phyloP scores from a whole-genome alignment of 2,329 filamentous ascomycete species.

The Penicillium brevicompactum region DNA sequence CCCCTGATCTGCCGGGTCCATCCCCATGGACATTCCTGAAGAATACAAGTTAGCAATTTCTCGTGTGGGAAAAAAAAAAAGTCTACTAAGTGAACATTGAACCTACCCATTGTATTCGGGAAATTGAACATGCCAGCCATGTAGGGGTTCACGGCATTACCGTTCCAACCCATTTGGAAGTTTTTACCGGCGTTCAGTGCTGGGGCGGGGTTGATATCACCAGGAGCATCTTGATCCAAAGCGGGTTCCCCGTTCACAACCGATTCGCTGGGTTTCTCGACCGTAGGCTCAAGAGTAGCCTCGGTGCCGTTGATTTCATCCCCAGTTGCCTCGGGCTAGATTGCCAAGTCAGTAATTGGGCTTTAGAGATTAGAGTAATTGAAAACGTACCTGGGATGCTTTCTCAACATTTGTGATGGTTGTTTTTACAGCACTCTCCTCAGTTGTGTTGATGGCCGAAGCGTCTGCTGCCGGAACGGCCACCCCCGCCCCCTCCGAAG shows the following conservation, averaged over 20 bases:
- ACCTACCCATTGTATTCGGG: conserved; percentile 89
- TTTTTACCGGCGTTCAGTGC: conserved; percentile 51
- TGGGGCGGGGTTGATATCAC: conserved; percentile 27
- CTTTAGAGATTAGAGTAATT: neutral
- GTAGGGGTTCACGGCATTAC: conserved; percentile 67
- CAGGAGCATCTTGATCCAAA: neutral
- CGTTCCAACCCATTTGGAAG: conserved; percentile 65
- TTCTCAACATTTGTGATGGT: conserved; percentile 8
- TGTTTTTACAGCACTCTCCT: conserved; percentile 7
- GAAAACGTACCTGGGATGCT: conserved; percentile 20
- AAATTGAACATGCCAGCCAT: conserved; percentile 57
- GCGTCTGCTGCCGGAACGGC: conserved; percentile 3
- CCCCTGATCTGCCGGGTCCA: conserved; percentile 64
- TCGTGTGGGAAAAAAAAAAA: neutral
- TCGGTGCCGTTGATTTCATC: conserved; percentile 10
- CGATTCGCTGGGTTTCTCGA: conserved; percentile 11
- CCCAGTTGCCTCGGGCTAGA: conserved; percentile 18
- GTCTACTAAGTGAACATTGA: neutral
- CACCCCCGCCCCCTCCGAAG: neutral
- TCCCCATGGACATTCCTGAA: conserved; percentile 77
- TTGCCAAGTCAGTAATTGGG: neutral
- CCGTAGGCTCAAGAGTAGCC: conserved; percentile 10
- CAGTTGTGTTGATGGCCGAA: conserved; percentile 3
- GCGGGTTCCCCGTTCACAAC: neutral
- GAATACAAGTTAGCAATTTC: conserved; percentile 7